Percentiles rank a stretch among this genome's conserved stretches.
Evolutionary conservation across 495 filamentous ascomycete species (phyloP).

Genomic region (Daldinia grandis): DNA sequence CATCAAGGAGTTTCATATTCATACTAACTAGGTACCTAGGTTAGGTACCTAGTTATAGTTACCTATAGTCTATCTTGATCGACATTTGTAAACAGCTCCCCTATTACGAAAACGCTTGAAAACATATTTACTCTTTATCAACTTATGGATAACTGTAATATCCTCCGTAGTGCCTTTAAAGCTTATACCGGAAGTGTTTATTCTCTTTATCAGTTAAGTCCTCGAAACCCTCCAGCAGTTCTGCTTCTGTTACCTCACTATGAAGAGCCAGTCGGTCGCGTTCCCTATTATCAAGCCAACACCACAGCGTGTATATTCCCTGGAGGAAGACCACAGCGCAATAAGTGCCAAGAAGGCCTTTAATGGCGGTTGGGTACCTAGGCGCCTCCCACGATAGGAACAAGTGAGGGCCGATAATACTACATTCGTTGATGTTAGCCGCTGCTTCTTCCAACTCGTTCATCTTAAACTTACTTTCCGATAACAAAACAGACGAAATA

Average conservation of each 20-base stretch:
- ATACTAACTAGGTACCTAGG: not conserved
- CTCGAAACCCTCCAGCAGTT: constrained; percentile 42
- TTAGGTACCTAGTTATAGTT: too few relatives aligned
- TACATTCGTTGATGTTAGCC: constrained; percentile 31
- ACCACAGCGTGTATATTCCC: constrained; percentile 31
- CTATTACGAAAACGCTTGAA: too few relatives aligned
- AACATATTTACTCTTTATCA: not conserved
- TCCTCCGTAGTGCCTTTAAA: not conserved
- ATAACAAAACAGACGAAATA: constrained; percentile 45
- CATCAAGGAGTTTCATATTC: not conserved
- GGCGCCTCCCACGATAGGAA: constrained; percentile 45
- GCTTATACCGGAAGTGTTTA: constrained; percentile 45
- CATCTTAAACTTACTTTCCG: constrained; percentile 24
- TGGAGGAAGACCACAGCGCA: constrained; percentile 35
- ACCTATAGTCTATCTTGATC: too few relatives aligned
- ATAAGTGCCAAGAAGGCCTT: constrained; percentile 40
- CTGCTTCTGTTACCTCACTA: constrained; percentile 23
- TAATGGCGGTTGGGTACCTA: constrained; percentile 47
- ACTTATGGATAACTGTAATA: not conserved
- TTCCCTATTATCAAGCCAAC: constrained; percentile 33
- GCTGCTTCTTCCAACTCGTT: not conserved
- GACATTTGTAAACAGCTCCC: too few relatives aligned
- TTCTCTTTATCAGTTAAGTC: constrained; percentile 50
- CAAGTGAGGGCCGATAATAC: constrained; percentile 46
- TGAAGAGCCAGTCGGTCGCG: constrained; percentile 28